Evolutionary conservation across 148 eudicot species (phyloP).

Genomic region (Silene latifolia): DNA sequence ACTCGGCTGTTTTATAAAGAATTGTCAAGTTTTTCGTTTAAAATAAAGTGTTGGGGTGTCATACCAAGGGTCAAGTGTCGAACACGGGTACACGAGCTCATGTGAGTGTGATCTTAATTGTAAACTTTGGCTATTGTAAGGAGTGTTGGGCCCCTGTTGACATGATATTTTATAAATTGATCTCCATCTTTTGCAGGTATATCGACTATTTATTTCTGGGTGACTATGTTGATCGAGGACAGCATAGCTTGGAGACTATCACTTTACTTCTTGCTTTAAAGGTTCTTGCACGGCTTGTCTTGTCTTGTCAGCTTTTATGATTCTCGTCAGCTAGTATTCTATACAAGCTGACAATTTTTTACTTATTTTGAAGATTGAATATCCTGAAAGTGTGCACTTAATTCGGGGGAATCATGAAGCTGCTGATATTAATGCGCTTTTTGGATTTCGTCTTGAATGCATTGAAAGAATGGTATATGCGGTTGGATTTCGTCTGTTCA

Average conservation of each 20-base stretch:
- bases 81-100: no score
- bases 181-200: slow-evolving; percentile 56
- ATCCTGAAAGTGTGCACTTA: slow-evolving; percentile 89
- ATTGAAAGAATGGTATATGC: slow-evolving; percentile 89
- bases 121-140: not conserved
- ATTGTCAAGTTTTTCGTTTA: no score
- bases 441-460: slow-evolving; percentile 98
- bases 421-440: slow-evolving; percentile 94
- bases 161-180: slow-evolving; percentile 1
- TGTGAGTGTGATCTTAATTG: not conserved
- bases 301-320: slow-evolving; percentile 9
- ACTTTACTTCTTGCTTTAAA: slow-evolving; percentile 92
- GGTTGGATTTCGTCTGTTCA: not conserved
- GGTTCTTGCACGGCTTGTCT: slow-evolving; percentile 35
- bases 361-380: slow-evolving; percentile 64
- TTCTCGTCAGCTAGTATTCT: slow-evolving; percentile 4
- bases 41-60: no score
- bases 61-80: no score
- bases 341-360: slow-evolving; percentile 13
- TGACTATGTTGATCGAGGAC: slow-evolving; percentile 96
- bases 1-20: no score
- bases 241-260: slow-evolving; percentile 98
- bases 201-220: slow-evolving; percentile 93
- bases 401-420: slow-evolving; percentile 99
- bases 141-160: not conserved